Evolutionary conservation across 164 flowering plant genomes (phyloP), one percentile per base, ranked within the genome.

Genomic region (Magnolia kwangsiensis): DNA sequence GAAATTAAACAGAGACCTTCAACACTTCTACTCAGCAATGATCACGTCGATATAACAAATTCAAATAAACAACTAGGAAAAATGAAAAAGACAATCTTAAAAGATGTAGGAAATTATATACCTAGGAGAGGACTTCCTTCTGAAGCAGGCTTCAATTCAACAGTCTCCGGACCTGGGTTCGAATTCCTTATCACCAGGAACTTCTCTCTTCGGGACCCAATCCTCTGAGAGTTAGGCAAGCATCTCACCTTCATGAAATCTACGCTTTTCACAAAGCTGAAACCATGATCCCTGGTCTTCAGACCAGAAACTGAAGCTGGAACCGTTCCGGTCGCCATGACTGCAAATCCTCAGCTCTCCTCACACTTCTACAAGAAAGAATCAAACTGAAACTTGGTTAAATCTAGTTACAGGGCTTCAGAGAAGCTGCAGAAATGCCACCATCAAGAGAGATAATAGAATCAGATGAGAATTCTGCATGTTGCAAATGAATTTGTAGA

Each of bases 61-160:
- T 11, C 45, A 67, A 11, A 67, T 67, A 67, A 29, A 8, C 8
- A 16, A 24, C 13, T 67, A 24, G 0, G 69, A 64, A 51, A 18
- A 5, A 67, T 45, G 7, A 7, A n/a, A 3, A 67, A 71, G 19
- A 27, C 29, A 50, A 50, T 27, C 18, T 66, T 27, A 66, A 50
- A 66, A 70, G 72, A 20, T 19, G 8, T 49, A 55, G 37, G 27
- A 67, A 50, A 51, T 31, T 8, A 50, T 76, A 63, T 87, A 93
- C 98, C 98, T 82, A 95, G 82, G 27, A 95, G 87, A 69, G 91
- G 92, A 80, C 95, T 93, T 64, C 97, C 99, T 63, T 88, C 96
- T 6, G 98, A 91, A 64, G 93, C 91, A 76, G 90, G 90, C 77
- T 88, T 86, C 77, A 95, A 86, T 74, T 93, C 91, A 51, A 85